Conservation (phyloP, 2,329 filamentous ascomycete genomes). For the Aureobasidium vineae region DNA sequence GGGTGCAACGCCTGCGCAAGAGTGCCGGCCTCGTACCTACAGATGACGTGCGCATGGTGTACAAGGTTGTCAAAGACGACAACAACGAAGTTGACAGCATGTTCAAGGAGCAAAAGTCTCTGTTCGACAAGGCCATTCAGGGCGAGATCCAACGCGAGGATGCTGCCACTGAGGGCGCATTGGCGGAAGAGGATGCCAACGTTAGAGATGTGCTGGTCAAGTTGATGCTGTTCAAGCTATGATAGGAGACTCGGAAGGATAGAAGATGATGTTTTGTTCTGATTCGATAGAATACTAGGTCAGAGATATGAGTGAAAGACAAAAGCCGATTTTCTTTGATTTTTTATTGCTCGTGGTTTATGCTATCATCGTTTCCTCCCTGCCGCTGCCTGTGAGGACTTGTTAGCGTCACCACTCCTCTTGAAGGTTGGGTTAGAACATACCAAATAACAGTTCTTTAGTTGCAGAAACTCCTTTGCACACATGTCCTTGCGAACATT, state of each 20-base stretch:
- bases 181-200: conserved; percentile 74
- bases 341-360: not conserved
- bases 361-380: conserved; percentile 24
- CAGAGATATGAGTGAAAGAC: not conserved
- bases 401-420: not conserved
- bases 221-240: conserved; percentile 70
- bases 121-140: conserved; percentile 47
- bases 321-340: not conserved
- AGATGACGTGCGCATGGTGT: conserved; percentile 95
- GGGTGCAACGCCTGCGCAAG: conserved; percentile 89
- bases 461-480: conserved; percentile 72
- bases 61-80: conserved; percentile 64
- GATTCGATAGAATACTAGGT: not conserved
- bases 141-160: conserved; percentile 46
- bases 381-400: conserved; percentile 11
- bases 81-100: conserved; percentile 37
- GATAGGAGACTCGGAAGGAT: conserved; percentile 29
- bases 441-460: conserved; percentile 83
- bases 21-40: conserved; percentile 87
- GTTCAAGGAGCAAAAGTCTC: conserved; percentile 37
- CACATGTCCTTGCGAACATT: conserved; percentile 90
- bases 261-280: not conserved
- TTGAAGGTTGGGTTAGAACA: too few relatives aligned
- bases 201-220: conserved; percentile 74
- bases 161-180: not conserved